Conservation (phyloP, 768 basidiomycete species). For the Botryobasidium botryosum region DNA sequence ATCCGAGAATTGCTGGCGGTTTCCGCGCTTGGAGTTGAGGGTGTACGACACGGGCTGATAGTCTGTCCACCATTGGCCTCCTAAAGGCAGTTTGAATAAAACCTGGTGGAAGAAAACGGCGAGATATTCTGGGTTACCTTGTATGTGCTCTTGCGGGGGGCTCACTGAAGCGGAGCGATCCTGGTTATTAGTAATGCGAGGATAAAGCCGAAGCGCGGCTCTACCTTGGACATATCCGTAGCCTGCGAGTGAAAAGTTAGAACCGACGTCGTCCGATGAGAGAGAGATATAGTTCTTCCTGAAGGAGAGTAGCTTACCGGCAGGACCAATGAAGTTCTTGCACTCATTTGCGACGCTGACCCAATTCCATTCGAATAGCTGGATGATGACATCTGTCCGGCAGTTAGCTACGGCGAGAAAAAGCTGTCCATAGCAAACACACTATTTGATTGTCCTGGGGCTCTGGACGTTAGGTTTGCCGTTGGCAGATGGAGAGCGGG, state of each 20-base stretch:
- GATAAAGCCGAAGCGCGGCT: neutral
- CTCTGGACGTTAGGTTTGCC: too few species aligned
- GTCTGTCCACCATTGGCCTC: conserved; percentile 57
- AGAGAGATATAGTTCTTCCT: neutral
- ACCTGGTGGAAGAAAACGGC: neutral
- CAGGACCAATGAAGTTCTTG: conserved; percentile 44
- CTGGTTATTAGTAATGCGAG: too few species aligned
- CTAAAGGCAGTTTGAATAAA: conserved; percentile 13
- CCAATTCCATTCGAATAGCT: conserved; percentile 59
- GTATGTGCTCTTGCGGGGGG: conserved; percentile 41
- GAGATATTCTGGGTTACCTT: conserved; percentile 8
- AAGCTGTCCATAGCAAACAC: too few species aligned
- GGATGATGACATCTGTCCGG: conserved; percentile 41
- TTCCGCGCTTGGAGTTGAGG: conserved; percentile 47
- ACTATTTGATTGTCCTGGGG: too few species aligned
- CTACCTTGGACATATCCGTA: conserved; percentile 52
- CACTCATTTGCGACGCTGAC: conserved; percentile 44
- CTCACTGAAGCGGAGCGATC: conserved; percentile 21
- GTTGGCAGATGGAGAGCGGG: too few species aligned
- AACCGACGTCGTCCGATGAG: neutral
- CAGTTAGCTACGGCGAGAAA: too few species aligned
- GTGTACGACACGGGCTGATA: conserved; percentile 54
- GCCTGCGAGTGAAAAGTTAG: conserved; percentile 9
- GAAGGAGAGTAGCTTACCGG: too few species aligned
- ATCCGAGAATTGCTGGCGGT: conserved; percentile 30